Evolutionary conservation across 805 yeast genomes (phyloP).

Genomic region (Cyberlindnera lachancei): DNA sequence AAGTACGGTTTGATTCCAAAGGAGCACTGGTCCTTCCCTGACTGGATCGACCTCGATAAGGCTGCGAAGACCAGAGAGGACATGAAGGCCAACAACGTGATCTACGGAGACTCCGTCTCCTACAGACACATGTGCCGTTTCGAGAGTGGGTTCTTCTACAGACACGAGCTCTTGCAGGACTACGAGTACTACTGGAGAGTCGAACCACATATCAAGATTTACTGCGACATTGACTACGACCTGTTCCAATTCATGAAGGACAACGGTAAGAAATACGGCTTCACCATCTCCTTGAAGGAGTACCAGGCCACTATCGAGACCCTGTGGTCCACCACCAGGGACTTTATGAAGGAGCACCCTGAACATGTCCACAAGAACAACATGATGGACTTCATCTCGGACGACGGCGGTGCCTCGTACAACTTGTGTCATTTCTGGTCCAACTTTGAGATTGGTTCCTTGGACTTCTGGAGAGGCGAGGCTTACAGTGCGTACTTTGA

Average conservation of each 20-base stretch:
- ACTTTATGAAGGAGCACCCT: conserved; percentile 39
- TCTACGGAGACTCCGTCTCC: conserved; percentile 53
- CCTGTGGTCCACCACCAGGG: conserved; percentile 52
- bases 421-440: conserved; percentile 83
- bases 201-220: conserved; percentile 58
- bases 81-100: conserved; percentile 37
- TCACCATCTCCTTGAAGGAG: conserved; percentile 62
- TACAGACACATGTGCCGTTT: conserved; percentile 65
- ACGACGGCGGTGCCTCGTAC: conserved; percentile 60
- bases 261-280: conserved; percentile 56
- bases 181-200: conserved; percentile 75
- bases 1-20: conserved; percentile 55
- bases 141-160: conserved; percentile 51
- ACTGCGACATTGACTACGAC: conserved; percentile 61
- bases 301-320: conserved; percentile 55
- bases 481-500: conserved; percentile 59
- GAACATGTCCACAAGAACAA: conserved; percentile 37
- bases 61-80: conserved; percentile 38
- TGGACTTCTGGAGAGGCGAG: conserved; percentile 58
- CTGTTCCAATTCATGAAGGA: conserved; percentile 55
- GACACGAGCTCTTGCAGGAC: conserved; percentile 49
- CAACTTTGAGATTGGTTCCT: conserved; percentile 67
- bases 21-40: conserved; percentile 68
- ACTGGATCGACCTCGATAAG: conserved; percentile 47
- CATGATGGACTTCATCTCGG: conserved; percentile 55